Percentiles rank a stretch among this genome's conserved stretches.
Evolutionary conservation across 257 asterid genomes (phyloP).

Genomic region (Eucommia ulmoides): DNA sequence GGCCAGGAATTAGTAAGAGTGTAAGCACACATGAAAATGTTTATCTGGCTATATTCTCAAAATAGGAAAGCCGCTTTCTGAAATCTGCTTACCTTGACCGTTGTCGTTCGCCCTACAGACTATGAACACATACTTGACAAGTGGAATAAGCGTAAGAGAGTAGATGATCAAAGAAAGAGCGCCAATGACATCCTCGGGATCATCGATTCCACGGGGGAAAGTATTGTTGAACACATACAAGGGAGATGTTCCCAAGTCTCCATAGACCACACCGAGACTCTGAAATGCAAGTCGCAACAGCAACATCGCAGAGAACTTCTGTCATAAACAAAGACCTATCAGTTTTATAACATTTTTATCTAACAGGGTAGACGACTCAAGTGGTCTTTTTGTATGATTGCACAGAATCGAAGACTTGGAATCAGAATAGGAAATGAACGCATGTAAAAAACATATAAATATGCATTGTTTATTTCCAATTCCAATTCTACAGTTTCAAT

Average conservation of each 20-base stretch:
- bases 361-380: too few species aligned
- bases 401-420: too few species aligned
- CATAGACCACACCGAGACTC: slow-evolving; percentile 95
- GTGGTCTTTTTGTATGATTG: too few species aligned
- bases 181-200: slow-evolving; percentile 76
- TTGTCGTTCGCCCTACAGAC: slow-evolving; percentile 97
- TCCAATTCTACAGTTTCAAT: too few species aligned
- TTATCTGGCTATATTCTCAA: too few species aligned
- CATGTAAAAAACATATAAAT: too few species aligned
- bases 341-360: too few species aligned
- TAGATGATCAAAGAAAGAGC: slow-evolving; percentile 93
- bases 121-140: slow-evolving; percentile 90
- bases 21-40: too few species aligned
- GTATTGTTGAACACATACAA: slow-evolving; percentile 92
- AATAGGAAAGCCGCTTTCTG: too few species aligned
- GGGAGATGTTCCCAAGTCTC: slow-evolving; percentile 97
- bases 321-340: slow-evolving; percentile 19
- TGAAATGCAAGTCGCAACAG: slow-evolving; percentile 92
- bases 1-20: too few species aligned
- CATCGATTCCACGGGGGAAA: slow-evolving; percentile 70
- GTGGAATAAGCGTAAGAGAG: slow-evolving; percentile 92
- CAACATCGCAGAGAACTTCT: slow-evolving; percentile 76
- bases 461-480: too few species aligned
- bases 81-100: slow-evolving; percentile 96
- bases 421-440: too few species aligned